Evolutionary conservation across 1,284 basidiomycete species (phyloP).

Genomic region (Leccinum discolor): DNA sequence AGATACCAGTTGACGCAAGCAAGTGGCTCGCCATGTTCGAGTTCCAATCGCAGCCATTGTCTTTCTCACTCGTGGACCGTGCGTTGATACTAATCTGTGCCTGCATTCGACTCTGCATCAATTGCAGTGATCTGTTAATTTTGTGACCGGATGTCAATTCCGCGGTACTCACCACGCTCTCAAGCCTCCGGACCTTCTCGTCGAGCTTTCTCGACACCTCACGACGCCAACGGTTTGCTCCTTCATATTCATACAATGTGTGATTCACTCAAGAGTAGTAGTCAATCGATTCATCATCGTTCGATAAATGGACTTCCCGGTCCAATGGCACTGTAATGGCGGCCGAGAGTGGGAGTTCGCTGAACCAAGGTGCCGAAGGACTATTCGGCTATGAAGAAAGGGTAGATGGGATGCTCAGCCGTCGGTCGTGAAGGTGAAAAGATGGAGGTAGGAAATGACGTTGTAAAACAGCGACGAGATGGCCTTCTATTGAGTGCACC

Average conservation of each 20-base stretch:
- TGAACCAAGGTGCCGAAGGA: conserved; percentile 1
- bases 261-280: conserved; percentile 82
- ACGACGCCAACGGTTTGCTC: conserved; percentile 84
- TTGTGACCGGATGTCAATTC: background rate
- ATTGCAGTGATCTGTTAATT: background rate
- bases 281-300: conserved; percentile 91
- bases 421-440: conserved; percentile 1
- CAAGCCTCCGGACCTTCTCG: conserved; percentile 79
- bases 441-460: conserved; percentile 9
- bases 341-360: conserved; percentile 12
- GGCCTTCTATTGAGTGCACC: conserved; percentile 14
- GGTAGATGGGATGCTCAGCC: conserved; percentile 8
- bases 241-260: conserved; percentile 89
- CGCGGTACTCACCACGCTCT: conserved; percentile 64
- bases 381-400: conserved; percentile 8
- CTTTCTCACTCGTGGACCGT: conserved; percentile 72
- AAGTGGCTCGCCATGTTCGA: conserved; percentile 44
- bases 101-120: conserved; percentile 62
- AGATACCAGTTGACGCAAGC: conserved; percentile 64
- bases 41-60: conserved; percentile 65
- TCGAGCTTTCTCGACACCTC: conserved; percentile 79
- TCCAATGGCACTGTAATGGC: conserved; percentile 8
- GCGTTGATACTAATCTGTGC: conserved; percentile 60
- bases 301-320: conserved; percentile 94
- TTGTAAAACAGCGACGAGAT: conserved; percentile 23